Percentiles rank a stretch among this genome's conserved stretches.
Conservation (phyloP, 2,329 filamentous ascomycete species). For the Aspergillus tamarii region DNA sequence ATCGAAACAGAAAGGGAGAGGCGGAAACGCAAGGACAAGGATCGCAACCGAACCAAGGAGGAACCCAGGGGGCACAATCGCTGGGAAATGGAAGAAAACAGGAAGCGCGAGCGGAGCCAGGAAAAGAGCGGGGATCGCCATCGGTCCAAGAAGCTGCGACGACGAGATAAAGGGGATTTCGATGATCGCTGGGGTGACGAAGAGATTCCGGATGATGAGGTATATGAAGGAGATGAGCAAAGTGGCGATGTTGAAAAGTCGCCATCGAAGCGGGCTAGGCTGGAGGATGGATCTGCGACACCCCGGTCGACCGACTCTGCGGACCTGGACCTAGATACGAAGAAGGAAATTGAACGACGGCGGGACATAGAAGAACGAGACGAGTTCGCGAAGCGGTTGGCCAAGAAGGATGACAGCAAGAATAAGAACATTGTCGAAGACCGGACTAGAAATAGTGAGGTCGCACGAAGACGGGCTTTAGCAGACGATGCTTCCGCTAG, state of each 20-base stretch:
- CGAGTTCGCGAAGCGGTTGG: conserved; percentile 76
- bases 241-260: conserved; percentile 68
- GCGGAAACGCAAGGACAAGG: conserved; percentile 30
- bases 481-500: conserved; percentile 70
- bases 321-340: conserved; percentile 64
- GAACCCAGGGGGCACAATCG: conserved; percentile 22
- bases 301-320: conserved; percentile 37
- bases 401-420: conserved; percentile 69
- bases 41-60: conserved; percentile 26
- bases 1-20: conserved; percentile 44
- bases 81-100: conserved; percentile 38
- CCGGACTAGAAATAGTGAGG: conserved; percentile 59
- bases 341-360: conserved; percentile 61
- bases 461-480: conserved; percentile 63
- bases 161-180: conserved; percentile 59
- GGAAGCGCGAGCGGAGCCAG: conserved; percentile 44
- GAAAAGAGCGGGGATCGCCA: conserved; percentile 46
- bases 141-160: conserved; percentile 56
- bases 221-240: conserved; percentile 51
- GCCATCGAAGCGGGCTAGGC: conserved; percentile 70
- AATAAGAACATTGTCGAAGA: conserved; percentile 71
- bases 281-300: conserved; percentile 58
- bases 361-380: conserved; percentile 75
- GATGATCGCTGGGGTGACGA: conserved; percentile 85
- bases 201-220: conserved; percentile 52